phyloP scores from a whole-genome alignment of 768 basidiomycete species.

The Hygrophoropsis aurantiaca region DNA sequence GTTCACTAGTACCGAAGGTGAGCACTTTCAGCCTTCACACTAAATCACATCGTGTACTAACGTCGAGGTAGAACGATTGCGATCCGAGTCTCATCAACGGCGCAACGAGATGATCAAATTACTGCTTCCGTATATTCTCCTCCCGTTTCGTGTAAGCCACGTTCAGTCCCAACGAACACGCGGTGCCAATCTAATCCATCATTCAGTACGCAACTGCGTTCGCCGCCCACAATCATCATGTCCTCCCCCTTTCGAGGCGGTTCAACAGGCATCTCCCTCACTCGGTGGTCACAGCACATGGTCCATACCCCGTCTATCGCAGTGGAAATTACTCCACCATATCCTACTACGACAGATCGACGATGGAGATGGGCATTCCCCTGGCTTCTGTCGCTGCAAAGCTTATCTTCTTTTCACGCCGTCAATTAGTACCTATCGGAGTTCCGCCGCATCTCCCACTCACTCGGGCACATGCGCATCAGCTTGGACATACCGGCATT shows the following conservation, averaged over 20 bases:
- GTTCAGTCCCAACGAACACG: not conserved
- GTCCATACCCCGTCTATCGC: conserved; percentile 49
- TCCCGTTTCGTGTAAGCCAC: conserved; percentile 45
- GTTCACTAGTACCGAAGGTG: conserved; percentile 55
- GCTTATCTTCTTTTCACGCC: conserved; percentile 59
- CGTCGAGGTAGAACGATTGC: conserved; percentile 25
- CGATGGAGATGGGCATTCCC: conserved; percentile 33
- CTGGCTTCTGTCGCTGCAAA: conserved; percentile 58
- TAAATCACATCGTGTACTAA: conserved; percentile 23
- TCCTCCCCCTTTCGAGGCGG: conserved; percentile 44
- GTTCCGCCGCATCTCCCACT: conserved; percentile 38
- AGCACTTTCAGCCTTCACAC: conserved; percentile 14
- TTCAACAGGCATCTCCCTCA: conserved; percentile 12
- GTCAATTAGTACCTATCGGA: conserved; percentile 47
- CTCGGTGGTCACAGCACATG: conserved; percentile 39
- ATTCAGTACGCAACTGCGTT: conserved; percentile 53
- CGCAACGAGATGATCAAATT: conserved; percentile 29
- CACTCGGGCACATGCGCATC: conserved; percentile 29
- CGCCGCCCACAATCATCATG: conserved; percentile 62
- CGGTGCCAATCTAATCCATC: conserved; percentile 11
- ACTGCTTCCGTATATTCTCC: conserved; percentile 47
- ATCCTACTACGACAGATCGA: conserved; percentile 30
- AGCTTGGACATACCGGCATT: conserved; percentile 21
- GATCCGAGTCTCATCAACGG: conserved; percentile 22
- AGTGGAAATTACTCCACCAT: conserved; percentile 29